Base-by-base conservation (phyloP, 345 rosid species). In the Bruguiera sexangula region DNA sequence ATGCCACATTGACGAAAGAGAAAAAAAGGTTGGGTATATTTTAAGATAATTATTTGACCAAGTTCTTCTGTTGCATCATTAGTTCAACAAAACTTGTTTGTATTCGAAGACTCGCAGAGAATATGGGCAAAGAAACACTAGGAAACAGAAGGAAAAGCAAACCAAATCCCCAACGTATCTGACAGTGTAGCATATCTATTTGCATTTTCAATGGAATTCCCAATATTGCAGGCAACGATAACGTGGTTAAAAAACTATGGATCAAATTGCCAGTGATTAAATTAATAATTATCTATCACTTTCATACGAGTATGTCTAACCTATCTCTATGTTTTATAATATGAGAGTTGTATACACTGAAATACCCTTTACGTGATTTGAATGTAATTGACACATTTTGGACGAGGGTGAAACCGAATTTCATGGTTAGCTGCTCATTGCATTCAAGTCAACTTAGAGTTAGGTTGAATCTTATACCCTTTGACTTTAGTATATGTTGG, bases 91-190 rank as follows among this genome's bases (percentile, higher is more conserved):
- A 56, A 56, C 30, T 27, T 56, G 60, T 56, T 56, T 56, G 4
- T 56, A 8, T 55, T 10, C 1, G 30, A 5, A 26, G 16, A 22
- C 22, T 1, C 30, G 29, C 55, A 36, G 55, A 11, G 52, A 53
- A 31, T n/a, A 36, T 8, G 51, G 68, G 50, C 22, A 58, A 63
- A 69, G 31, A 57, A 51, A 68, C 73, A 21, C 76, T 27, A 66
- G 57, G 26, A 72, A 78, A 68, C 79, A 74, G 21, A 43, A 52
- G 29, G 50, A 69, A 69, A 67, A 70, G 26, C 67, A 19, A 70
- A 77, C 65, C 43, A 26, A 68, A 63, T 62, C 56, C 71, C 71
- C 69, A 60, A 72, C 60, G 32, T 6, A 51, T 27, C 20, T 58
- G 66, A 19, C n/a, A 20, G 18, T 55, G 19, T 13, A 15, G 48